Evolutionary conservation across 257 asterid genomes (phyloP).

Genomic region (Fraxinus cuspidata): DNA sequence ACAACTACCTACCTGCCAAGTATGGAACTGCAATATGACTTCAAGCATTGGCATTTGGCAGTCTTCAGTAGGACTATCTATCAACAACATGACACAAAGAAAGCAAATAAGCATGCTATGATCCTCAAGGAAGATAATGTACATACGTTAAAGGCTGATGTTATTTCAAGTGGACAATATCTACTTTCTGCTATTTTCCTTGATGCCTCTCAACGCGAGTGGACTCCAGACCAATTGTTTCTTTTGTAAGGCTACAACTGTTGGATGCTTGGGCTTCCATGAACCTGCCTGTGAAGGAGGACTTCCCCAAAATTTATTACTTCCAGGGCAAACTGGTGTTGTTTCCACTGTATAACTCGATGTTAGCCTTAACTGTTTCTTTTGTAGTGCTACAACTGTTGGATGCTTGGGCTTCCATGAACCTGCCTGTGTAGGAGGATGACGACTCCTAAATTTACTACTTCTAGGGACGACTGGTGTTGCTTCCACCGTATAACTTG

Average conservation of each 20-base stretch:
- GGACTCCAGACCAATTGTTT: conserved; percentile 52
- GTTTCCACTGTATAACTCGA: conserved; percentile 32
- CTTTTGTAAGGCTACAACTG: conserved; percentile 46
- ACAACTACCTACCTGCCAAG: background rate
- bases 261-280: conserved; percentile 50
- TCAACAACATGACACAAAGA: background rate
- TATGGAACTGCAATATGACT: background rate
- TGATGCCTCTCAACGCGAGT: conserved; percentile 32
- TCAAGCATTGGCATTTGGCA: background rate
- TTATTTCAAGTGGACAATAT: conserved; percentile 25
- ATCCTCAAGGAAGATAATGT: background rate
- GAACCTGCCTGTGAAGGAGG: conserved; percentile 10
- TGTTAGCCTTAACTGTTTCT: conserved; percentile 37
- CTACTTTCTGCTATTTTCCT: conserved; percentile 35
- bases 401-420: conserved; percentile 54
- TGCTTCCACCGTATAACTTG: conserved; percentile 32
- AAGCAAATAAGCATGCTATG: background rate
- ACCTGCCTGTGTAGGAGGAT: background rate
- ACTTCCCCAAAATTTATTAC: conserved; percentile 43
- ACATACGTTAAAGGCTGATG: background rate
- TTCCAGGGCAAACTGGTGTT: conserved; percentile 52
- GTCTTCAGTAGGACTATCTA: background rate
- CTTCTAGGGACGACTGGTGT: conserved; percentile 57
- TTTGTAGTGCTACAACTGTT: conserved; percentile 44
- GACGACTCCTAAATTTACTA: conserved; percentile 36